Evolutionary conservation across 2,329 filamentous ascomycete species (phyloP).

Genomic region (Niveomyces coronatus): DNA sequence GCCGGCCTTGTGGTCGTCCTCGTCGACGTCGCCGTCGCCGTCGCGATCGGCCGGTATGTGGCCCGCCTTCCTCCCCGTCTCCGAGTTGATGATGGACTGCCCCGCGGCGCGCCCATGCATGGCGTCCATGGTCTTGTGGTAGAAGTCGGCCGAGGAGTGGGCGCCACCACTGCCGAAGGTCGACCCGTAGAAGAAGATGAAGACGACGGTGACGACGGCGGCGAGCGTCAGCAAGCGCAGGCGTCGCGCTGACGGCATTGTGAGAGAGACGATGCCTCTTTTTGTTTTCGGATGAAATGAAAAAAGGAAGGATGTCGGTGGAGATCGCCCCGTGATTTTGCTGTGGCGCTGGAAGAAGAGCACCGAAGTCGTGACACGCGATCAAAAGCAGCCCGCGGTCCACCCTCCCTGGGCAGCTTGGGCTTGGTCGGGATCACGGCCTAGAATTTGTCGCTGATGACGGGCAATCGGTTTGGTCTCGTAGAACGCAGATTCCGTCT

Average conservation of each 20-base stretch:
- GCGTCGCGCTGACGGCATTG: slow-evolving; percentile 62
- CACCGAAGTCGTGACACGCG: too few relatives aligned
- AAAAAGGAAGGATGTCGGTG: too few relatives aligned
- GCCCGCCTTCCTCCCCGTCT: slow-evolving; percentile 27
- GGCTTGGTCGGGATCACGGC: too few relatives aligned
- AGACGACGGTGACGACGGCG: slow-evolving; percentile 52
- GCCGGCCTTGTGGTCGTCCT: slow-evolving; percentile 42
- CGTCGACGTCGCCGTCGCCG: slow-evolving; percentile 44
- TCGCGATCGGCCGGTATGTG: slow-evolving; percentile 37
- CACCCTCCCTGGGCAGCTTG: too few relatives aligned
- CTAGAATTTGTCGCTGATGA: too few relatives aligned
- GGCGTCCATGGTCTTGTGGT: slow-evolving; percentile 48
- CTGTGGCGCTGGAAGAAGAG: too few relatives aligned
- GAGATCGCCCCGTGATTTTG: too few relatives aligned
- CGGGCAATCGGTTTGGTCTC: too few relatives aligned
- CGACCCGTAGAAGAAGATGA: slow-evolving; percentile 64
- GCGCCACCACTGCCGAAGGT: slow-evolving; percentile 31
- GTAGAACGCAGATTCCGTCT: too few relatives aligned
- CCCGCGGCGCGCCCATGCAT: slow-evolving; percentile 31
- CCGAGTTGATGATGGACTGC: slow-evolving; percentile 31
- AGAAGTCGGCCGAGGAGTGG: slow-evolving; percentile 44
- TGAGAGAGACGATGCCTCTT: too few relatives aligned
- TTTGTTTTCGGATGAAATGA: too few relatives aligned
- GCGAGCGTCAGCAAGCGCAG: slow-evolving; percentile 56
- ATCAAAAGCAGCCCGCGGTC: too few relatives aligned